These are phyloP conservation scores for Tothia fuscella DNA, from an alignment of 2,329 filamentous ascomycete species.

Conservation along the genomic window DNA sequence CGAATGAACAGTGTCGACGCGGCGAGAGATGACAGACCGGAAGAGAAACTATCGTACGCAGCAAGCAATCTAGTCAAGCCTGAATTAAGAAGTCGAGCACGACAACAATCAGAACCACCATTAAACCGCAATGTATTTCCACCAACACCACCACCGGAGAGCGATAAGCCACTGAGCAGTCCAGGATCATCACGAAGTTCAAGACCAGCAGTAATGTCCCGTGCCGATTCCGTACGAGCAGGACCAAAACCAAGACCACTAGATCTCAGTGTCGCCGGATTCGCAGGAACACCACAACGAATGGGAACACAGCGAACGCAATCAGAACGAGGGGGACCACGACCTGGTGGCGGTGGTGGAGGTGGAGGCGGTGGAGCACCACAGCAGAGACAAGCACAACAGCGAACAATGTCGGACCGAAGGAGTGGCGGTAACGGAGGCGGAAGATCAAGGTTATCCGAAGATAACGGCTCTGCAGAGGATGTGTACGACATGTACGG, in stretches of 20 bases:
- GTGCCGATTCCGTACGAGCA: constrained; percentile 38
- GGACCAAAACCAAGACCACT: constrained; percentile 36
- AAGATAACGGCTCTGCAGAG: constrained; percentile 7
- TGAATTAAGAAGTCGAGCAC: constrained; percentile 59
- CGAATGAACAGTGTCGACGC: constrained; percentile 41
- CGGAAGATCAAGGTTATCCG: not conserved
- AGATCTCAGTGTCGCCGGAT: constrained; percentile 37
- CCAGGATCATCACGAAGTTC: constrained; percentile 2
- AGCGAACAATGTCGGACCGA: not conserved
- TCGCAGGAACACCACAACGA: constrained; percentile 19
- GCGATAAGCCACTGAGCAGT: constrained; percentile 44
- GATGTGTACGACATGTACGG: constrained; percentile 12
- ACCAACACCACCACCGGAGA: constrained; percentile 94
- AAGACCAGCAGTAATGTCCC: constrained; percentile 17
- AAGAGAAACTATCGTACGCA: constrained; percentile 79
- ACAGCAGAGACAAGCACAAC: not conserved
- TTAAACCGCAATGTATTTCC: constrained; percentile 74
- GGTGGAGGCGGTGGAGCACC: not conserved
- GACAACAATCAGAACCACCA: constrained; percentile 78
- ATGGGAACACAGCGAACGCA: constrained; percentile 5
- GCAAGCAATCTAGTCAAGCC: constrained; percentile 89
- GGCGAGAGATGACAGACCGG: constrained; percentile 66
- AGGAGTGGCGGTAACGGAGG: not conserved
- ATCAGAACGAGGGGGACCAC: constrained; percentile 7
- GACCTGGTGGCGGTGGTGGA: not conserved